Base-by-base conservation (phyloP, 2,329 filamentous ascomycete genomes). In the Fusarium sp. region DNA sequence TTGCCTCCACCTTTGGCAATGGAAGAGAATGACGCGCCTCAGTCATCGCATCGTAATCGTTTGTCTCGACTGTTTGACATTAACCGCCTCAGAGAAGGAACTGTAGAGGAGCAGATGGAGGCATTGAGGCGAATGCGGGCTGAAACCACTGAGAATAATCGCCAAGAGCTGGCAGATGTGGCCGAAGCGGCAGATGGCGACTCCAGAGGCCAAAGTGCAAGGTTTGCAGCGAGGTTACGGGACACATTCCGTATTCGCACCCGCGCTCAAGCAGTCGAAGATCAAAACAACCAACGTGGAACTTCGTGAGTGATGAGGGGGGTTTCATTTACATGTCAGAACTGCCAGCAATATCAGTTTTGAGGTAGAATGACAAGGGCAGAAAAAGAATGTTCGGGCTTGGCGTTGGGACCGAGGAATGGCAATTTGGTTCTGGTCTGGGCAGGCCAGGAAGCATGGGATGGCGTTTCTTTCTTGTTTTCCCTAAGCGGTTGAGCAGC, bases 21-120 rank as follows among this genome's bases (percentile, higher is more conserved):
- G n/a, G 82, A 82, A 20, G 76, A 78, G 46, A 65, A 67, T 35
- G 79, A 80, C 13, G 71, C 55, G 4, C 63, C 72, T 27, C 67
- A 76, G 32, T 71, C 70, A 13, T 77, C 77, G 3, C 81, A 82
- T 56, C 79, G 80, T 35, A 78, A 81, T 39, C 82, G 87, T 22
- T 72, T 82, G 6, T 85, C 85, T 1, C 82, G 87, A 5, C 73
- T 89, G 6, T 80, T 89, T 40, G 87, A 90, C 67, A 78, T 88
- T 45, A 82, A 86, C 65, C 79, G 85, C 44, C 77, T 90, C 19
- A 83, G 87, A 13, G 82, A 88, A 61, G 87, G 87, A n/a, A 80
- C 87, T 0, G 81, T 84, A 5, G 85, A 89, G 67, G 88, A 90
- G 75, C 85, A 87, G n/a, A 87, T 90, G 54, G 86, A 85, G 55